Evolutionary conservation across 352 stramenopile genomes (phyloP), one percentile per base, ranked within the genome.

Genomic region (Globisporangium splendens): DNA sequence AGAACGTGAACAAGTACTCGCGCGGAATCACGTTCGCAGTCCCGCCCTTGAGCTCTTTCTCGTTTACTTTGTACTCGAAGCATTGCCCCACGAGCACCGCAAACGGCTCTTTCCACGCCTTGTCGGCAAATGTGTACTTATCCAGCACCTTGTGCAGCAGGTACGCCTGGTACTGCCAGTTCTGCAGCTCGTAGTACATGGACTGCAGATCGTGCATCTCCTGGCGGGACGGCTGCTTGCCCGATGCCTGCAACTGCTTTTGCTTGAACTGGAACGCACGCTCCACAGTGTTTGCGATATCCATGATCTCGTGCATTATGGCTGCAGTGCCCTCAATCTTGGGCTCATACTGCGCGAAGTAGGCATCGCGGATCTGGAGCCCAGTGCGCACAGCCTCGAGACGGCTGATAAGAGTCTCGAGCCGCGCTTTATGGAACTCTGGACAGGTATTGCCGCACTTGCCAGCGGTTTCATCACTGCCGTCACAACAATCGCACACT

Each of bases 401-500:
- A 20, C 46, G 57, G 20, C 59, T 20, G 35, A 65, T 33, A 8
- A 83, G 63, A 1, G 18, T 41, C 6, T 59, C 39, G 14, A 79
- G 55, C 35, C 60, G 52, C 5, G 24, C 11, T n/a, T 54, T 42
- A 50, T 71, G 66, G 42, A 74, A 47, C 11, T 46, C 42, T 1
- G 44, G 46, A 44, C 83, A 93, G 35, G 59, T 74, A 55, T 89
- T 54, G 15, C n/a, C 7, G 47, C 83, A 91, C 2, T 22, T 20
- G 20, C 62, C 59, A 0, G 50, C 10, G 4, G n/a, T 31, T 56
- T 99, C 96, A 64, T 99, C 96, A 54, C 83, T 91, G 21, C 96
- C 97, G 75, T 99, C 96, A 69, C 97, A 99, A 67, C 97, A 99
- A 81, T 99, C 97, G 65, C 97, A 99, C 46, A 99, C 83, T n/a